These are phyloP conservation scores for Ophiocordyceps camponoti-rufipedis DNA, from an alignment of 2,329 filamentous ascomycete genomes.

Conservation along the genomic window DNA sequence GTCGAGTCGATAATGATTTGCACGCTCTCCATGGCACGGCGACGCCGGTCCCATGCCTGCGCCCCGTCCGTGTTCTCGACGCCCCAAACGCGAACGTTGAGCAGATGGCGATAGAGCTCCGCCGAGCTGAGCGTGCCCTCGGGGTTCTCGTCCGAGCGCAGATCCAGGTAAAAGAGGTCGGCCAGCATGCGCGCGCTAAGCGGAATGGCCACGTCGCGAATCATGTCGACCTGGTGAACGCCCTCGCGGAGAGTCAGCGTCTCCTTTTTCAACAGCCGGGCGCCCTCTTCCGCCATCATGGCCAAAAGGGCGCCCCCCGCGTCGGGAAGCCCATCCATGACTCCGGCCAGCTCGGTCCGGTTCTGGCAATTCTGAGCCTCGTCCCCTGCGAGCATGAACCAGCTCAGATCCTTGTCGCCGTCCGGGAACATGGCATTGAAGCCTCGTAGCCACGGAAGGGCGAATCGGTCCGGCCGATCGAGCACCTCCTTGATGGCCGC, in stretches of 20 bases:
- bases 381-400: slow-evolving; percentile 21
- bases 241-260: slow-evolving; percentile 16
- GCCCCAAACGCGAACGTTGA: slow-evolving; percentile 25
- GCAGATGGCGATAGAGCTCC: slow-evolving; percentile 22
- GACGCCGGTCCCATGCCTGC: slow-evolving; percentile 25
- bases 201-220: slow-evolving; percentile 39
- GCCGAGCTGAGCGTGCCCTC: slow-evolving; percentile 22
- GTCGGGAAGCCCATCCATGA: slow-evolving; percentile 15
- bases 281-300: slow-evolving; percentile 15
- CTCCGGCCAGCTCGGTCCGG: slow-evolving; percentile 12
- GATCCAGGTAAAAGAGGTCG: slow-evolving; percentile 38
- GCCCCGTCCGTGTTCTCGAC: slow-evolving; percentile 28
- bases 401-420: slow-evolving; percentile 14
- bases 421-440: slow-evolving; percentile 13
- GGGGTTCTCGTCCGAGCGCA: slow-evolving; percentile 35
- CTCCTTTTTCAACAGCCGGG: slow-evolving; percentile 21
- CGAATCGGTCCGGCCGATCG: slow-evolving; percentile 13
- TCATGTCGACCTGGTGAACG: slow-evolving; percentile 21
- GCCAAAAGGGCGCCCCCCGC: slow-evolving; percentile 12
- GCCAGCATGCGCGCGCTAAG: slow-evolving; percentile 35
- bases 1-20: slow-evolving; percentile 18
- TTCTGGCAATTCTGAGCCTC: slow-evolving; percentile 12
- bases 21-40: slow-evolving; percentile 20
- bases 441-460: slow-evolving; percentile 14
- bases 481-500: slow-evolving; percentile 14